These are phyloP conservation scores for Lactifluus volemus DNA, from an alignment of 768 basidiomycete species.

Conservation along the genomic window DNA sequence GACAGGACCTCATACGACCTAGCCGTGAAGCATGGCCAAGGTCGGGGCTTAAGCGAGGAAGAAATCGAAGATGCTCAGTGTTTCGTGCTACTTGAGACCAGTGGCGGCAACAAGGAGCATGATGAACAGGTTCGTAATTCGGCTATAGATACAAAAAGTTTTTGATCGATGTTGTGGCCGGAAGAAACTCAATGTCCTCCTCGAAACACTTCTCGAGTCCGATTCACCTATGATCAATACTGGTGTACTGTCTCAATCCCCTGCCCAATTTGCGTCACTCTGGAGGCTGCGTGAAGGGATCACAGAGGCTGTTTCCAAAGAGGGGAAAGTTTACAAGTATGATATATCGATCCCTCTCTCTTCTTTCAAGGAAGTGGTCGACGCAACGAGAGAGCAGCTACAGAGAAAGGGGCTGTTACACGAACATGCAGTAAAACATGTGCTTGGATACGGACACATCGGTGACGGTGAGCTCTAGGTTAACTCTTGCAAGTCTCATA, in stretches of 20 bases:
- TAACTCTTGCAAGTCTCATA: slow-evolving; percentile 7
- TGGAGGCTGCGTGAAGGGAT: slow-evolving; percentile 92
- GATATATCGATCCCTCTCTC: slow-evolving; percentile 85
- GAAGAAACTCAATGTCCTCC: slow-evolving; percentile 77
- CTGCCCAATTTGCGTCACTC: slow-evolving; percentile 78
- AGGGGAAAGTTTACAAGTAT: slow-evolving; percentile 96
- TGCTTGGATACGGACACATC: slow-evolving; percentile 92
- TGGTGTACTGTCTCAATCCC: slow-evolving; percentile 86
- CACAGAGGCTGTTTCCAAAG: slow-evolving; percentile 86
- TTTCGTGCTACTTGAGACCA: slow-evolving; percentile 92
- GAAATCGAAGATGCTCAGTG: slow-evolving; percentile 74
- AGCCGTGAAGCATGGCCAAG: slow-evolving; percentile 75
- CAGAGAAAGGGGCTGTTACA: slow-evolving; percentile 58
- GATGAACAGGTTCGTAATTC: slow-evolving; percentile 68
- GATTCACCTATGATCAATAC: slow-evolving; percentile 75
- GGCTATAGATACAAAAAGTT: neutral
- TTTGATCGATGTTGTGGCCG: neutral
- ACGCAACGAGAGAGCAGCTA: slow-evolving; percentile 66
- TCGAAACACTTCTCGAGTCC: slow-evolving; percentile 68
- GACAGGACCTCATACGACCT: slow-evolving; percentile 81
- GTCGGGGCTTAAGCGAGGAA: slow-evolving; percentile 62
- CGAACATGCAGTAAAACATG: slow-evolving; percentile 69
- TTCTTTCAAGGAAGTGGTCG: slow-evolving; percentile 82
- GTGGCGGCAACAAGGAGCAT: slow-evolving; percentile 85
- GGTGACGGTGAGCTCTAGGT: slow-evolving; percentile 67